These are phyloP conservation scores for Cyberlindnera saturnus DNA, from an alignment of 805 yeast species.

Conservation along the genomic window DNA sequence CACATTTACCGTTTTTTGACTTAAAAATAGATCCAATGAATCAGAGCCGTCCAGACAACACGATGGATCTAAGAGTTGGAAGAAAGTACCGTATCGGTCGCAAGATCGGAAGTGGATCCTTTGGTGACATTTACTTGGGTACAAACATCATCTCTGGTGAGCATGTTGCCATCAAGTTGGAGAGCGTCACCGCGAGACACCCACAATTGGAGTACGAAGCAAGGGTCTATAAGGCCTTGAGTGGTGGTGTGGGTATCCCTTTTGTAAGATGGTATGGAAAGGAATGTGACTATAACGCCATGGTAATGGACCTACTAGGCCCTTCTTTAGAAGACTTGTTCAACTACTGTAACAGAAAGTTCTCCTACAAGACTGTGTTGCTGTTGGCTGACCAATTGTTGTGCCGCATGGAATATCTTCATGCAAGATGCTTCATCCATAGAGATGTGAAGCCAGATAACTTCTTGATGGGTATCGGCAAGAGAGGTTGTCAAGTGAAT, in stretches of 20 bases:
- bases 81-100: slow-evolving; percentile 91
- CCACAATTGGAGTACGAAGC: slow-evolving; percentile 98
- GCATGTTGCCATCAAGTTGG: slow-evolving; percentile 95
- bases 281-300: slow-evolving; percentile 92
- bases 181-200: slow-evolving; percentile 83
- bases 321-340: slow-evolving; percentile 93
- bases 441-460: slow-evolving; percentile 96
- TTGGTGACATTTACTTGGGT: slow-evolving; percentile 93
- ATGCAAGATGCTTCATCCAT: slow-evolving; percentile 93
- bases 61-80: slow-evolving; percentile 80
- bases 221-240: slow-evolving; percentile 84
- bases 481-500: slow-evolving; percentile 94
- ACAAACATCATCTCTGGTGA: slow-evolving; percentile 94
- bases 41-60: slow-evolving; percentile 6
- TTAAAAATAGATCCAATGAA: background rate
- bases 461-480: slow-evolving; percentile 78
- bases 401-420: slow-evolving; percentile 91
- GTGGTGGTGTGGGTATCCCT: slow-evolving; percentile 97
- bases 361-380: slow-evolving; percentile 88
- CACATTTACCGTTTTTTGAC: background rate
- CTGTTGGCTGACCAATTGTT: slow-evolving; percentile 90
- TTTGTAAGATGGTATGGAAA: slow-evolving; percentile 96
- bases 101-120: slow-evolving; percentile 94
- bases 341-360: slow-evolving; percentile 92
- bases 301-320: slow-evolving; percentile 94